These are phyloP conservation scores for Chaetomium sp. DNA, from an alignment of 2,329 filamentous ascomycete genomes.

Conservation along the genomic window DNA sequence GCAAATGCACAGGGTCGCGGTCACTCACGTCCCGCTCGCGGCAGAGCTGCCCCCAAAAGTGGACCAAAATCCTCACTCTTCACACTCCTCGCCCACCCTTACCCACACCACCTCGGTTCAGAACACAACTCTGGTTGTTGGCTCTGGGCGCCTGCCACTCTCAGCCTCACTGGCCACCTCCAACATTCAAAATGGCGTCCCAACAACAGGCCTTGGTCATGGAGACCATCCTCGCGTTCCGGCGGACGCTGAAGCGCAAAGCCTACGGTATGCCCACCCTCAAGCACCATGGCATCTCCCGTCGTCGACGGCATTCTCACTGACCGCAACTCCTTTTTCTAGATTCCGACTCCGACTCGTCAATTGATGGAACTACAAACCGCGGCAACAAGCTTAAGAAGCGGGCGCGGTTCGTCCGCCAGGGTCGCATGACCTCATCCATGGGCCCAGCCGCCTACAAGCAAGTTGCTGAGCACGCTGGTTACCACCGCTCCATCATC, in stretches of 20 bases:
- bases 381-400: slow-evolving; percentile 75
- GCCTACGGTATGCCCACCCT: slow-evolving; percentile 45
- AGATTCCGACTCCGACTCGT: slow-evolving; percentile 75
- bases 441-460: slow-evolving; percentile 63
- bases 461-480: slow-evolving; percentile 68
- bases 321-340: slow-evolving; percentile 20
- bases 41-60: no score
- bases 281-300: slow-evolving; percentile 3
- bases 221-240: slow-evolving; percentile 62
- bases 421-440: slow-evolving; percentile 61
- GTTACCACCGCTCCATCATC: slow-evolving; percentile 66
- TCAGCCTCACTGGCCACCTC: background rate
- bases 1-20: no score
- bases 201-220: slow-evolving; percentile 55
- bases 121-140: no score
- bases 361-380: slow-evolving; percentile 63
- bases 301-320: no score
- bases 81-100: background rate
- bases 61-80: no score
- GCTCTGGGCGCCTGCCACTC: background rate
- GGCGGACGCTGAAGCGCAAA: slow-evolving; percentile 59
- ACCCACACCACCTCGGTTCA: background rate
- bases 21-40: no score
- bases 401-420: slow-evolving; percentile 62
- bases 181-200: slow-evolving; percentile 37